Evolutionary conservation across 805 yeast species (phyloP).

Genomic region (Yamadazyma scolyti): DNA sequence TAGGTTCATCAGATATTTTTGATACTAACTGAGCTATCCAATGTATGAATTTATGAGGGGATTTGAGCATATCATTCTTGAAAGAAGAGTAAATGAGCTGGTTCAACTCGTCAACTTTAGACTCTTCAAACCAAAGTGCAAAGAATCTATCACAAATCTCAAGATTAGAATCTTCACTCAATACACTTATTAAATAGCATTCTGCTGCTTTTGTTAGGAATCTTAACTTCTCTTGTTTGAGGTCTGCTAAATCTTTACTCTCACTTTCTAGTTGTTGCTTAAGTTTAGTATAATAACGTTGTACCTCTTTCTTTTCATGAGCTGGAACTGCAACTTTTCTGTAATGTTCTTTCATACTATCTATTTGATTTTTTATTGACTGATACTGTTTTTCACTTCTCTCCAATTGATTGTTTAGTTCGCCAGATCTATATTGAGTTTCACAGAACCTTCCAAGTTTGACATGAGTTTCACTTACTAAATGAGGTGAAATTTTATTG

Average conservation of each 20-base stretch:
- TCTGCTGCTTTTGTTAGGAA: slow-evolving; percentile 54
- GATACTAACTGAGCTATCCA: slow-evolving; percentile 86
- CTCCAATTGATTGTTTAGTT: slow-evolving; percentile 41
- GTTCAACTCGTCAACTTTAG: slow-evolving; percentile 43
- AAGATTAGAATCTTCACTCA: slow-evolving; percentile 46
- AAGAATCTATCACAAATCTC: slow-evolving; percentile 68
- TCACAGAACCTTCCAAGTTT: slow-evolving; percentile 71
- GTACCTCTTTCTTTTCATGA: slow-evolving; percentile 50
- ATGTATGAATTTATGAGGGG: slow-evolving; percentile 54
- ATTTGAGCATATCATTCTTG: slow-evolving; percentile 1
- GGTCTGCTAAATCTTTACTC: slow-evolving; percentile 36
- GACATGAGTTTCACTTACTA: slow-evolving; percentile 2
- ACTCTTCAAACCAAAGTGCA: slow-evolving; percentile 75
- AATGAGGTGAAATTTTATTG: slow-evolving; percentile 1
- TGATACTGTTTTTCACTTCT: slow-evolving; percentile 37
- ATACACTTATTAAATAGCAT: slow-evolving; percentile 58
- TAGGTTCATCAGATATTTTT: slow-evolving; percentile 47
- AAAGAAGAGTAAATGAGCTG: slow-evolving; percentile 1
- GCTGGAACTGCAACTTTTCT: slow-evolving; percentile 36
- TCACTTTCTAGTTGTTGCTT: slow-evolving; percentile 49
- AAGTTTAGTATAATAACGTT: slow-evolving; percentile 48
- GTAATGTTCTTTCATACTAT: slow-evolving; percentile 44
- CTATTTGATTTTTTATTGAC: slow-evolving; percentile 44
- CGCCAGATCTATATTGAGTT: slow-evolving; percentile 48
- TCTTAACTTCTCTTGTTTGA: slow-evolving; percentile 33